These are phyloP conservation scores for Cordyceps militaris DNA, from an alignment of 2,329 filamentous ascomycete genomes.

Conservation along the genomic window DNA sequence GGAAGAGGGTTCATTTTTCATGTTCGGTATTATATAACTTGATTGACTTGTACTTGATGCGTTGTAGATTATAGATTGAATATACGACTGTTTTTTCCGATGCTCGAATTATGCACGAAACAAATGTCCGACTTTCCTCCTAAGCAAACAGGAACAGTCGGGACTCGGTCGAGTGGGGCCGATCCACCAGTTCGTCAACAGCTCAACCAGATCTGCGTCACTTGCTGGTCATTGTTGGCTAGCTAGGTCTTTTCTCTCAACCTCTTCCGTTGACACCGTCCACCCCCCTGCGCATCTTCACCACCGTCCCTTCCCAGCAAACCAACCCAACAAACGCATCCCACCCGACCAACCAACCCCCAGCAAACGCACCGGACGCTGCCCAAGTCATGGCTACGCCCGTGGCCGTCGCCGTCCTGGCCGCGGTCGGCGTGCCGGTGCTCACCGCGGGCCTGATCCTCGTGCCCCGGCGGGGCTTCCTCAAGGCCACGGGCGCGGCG, in stretches of 20 bases:
- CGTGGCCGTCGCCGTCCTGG: constrained; percentile 2
- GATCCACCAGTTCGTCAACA: constrained; percentile 5
- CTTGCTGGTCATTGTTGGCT: neutral
- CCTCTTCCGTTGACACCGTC: neutral
- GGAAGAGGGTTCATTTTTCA: neutral
- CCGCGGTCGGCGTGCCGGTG: constrained; percentile 6
- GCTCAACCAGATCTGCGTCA: constrained; percentile 8
- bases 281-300: neutral
- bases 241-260: neutral
- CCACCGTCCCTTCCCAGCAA: too few relatives aligned
- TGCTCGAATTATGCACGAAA: neutral
- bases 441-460: constrained; percentile 5
- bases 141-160: neutral
- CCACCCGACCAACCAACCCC: too few relatives aligned
- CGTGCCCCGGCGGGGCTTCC: constrained; percentile 2
- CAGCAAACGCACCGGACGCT: neutral
- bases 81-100: neutral
- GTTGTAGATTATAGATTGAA: neutral
- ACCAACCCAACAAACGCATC: too few relatives aligned
- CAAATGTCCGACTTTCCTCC: neutral
- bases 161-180: constrained; percentile 6
- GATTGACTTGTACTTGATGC: neutral
- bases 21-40: neutral
- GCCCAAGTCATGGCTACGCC: neutral
- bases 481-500: constrained; percentile 1